A percentile compares a stretch with the other conserved stretches of the same genome.
Evolutionary conservation across 768 basidiomycete species (phyloP).

Genomic region (Termitomyces sp.): DNA sequence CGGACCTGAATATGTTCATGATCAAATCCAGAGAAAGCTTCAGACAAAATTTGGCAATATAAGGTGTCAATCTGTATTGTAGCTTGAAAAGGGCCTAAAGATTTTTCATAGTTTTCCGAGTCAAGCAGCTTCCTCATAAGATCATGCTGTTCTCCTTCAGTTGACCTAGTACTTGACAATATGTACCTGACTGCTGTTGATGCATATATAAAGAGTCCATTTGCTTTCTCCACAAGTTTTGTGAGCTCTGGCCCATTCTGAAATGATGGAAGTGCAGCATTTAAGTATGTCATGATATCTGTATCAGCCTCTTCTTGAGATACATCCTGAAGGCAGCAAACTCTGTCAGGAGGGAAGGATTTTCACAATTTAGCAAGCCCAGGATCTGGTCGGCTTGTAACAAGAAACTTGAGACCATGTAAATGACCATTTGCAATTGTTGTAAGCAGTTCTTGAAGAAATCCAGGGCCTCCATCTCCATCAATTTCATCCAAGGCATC

Average conservation of each 20-base stretch:
- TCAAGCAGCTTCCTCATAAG: not conserved
- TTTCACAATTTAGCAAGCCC: constrained; percentile 12
- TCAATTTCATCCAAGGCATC: constrained; percentile 11
- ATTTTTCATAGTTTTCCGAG: not conserved
- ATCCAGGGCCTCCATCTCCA: constrained; percentile 8
- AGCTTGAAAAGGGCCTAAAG: not conserved
- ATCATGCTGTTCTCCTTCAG: not conserved
- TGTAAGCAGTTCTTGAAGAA: not conserved
- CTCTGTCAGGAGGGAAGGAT: constrained; percentile 13
- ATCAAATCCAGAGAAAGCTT: not conserved
- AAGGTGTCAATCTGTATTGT: not conserved
- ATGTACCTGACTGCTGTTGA: not conserved
- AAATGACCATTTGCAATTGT: not conserved
- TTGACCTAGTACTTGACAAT: not conserved
- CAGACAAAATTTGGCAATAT: not conserved
- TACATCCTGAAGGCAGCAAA: constrained; percentile 8
- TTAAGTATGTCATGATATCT: not conserved
- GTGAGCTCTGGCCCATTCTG: not conserved
- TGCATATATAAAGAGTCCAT: constrained; percentile 1
- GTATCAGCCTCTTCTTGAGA: not conserved
- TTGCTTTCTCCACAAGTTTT: not conserved
- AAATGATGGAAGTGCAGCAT: not conserved
- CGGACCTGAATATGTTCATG: not conserved
- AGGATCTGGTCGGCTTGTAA: constrained; percentile 16
- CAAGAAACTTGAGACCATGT: constrained; percentile 19